phyloP scores from a whole-genome alignment of 2,329 filamentous ascomycete species.

The Colletotrichum sp. region DNA sequence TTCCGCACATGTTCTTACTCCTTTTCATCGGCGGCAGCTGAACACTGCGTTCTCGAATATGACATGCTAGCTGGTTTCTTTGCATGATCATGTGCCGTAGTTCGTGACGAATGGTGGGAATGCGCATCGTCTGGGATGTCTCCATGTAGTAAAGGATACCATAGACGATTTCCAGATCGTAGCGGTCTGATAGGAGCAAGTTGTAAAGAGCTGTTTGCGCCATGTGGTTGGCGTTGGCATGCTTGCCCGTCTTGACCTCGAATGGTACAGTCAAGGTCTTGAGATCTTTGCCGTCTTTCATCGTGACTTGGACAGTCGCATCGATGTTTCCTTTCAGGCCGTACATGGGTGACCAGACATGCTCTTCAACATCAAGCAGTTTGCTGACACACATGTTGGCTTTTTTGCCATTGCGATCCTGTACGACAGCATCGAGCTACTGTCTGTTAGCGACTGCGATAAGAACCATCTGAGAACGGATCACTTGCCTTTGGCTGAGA shows the following conservation, averaged over 20 bases:
- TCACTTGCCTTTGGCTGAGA: constrained; percentile 66
- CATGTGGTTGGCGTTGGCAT: constrained; percentile 80
- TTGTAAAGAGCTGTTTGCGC: constrained; percentile 97
- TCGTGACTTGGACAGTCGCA: constrained; percentile 88
- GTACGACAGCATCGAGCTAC: constrained; percentile 13
- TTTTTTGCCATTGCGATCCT: constrained; percentile 38
- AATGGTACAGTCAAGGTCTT: constrained; percentile 86
- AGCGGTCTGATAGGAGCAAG: constrained; percentile 88
- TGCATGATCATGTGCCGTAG: constrained; percentile 97
- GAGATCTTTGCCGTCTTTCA: constrained; percentile 71
- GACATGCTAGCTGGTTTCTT: constrained; percentile 86
- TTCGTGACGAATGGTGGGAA: constrained; percentile 85
- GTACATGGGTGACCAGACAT: constrained; percentile 98
- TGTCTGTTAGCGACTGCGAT: constrained; percentile 29
- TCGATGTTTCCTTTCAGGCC: constrained; percentile 98
- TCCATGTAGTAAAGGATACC: constrained; percentile 97
- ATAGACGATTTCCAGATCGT: constrained; percentile 89
- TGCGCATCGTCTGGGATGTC: constrained; percentile 81
- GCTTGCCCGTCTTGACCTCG: constrained; percentile 93
- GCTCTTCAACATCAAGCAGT: constrained; percentile 94
- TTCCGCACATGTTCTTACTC: constrained; percentile 79
- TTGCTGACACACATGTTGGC: constrained; percentile 91
- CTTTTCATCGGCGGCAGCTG: constrained; percentile 87
- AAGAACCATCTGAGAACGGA: background rate
- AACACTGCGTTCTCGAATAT: constrained; percentile 78